These are phyloP conservation scores for Dipodascopsis uninucleata DNA, from an alignment of 805 yeast genomes.

Conservation along the genomic window DNA sequence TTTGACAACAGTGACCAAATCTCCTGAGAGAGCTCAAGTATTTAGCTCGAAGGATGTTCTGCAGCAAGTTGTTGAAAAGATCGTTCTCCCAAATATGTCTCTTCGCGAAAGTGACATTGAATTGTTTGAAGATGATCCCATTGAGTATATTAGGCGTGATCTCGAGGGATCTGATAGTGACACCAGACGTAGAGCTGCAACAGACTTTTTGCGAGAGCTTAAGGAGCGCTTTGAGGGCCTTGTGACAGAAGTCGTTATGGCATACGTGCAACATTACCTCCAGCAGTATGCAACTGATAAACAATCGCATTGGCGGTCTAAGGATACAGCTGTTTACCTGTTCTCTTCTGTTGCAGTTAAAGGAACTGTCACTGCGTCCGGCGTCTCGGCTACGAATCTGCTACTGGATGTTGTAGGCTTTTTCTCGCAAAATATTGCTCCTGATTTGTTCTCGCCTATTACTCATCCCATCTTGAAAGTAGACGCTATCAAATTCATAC, in stretches of 20 bases:
- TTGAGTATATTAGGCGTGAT: slow-evolving; percentile 86
- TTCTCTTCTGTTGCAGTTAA: slow-evolving; percentile 89
- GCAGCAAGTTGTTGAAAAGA: slow-evolving; percentile 72
- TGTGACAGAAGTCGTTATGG: slow-evolving; percentile 71
- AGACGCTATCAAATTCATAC: slow-evolving; percentile 88
- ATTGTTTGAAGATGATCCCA: slow-evolving; percentile 93
- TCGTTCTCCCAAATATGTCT: slow-evolving; percentile 82
- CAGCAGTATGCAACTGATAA: slow-evolving; percentile 45
- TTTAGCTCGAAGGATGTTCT: slow-evolving; percentile 59
- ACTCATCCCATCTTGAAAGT: slow-evolving; percentile 77
- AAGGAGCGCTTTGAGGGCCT: slow-evolving; percentile 71
- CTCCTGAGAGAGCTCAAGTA: slow-evolving; percentile 59
- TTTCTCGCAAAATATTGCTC: slow-evolving; percentile 75
- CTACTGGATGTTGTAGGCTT: slow-evolving; percentile 82
- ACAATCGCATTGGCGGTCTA: slow-evolving; percentile 68
- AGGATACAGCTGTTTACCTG: slow-evolving; percentile 80
- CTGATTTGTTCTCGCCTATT: slow-evolving; percentile 58
- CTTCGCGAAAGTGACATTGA: slow-evolving; percentile 88
- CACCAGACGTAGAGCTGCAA: slow-evolving; percentile 87
- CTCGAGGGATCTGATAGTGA: slow-evolving; percentile 93
- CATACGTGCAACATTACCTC: slow-evolving; percentile 66
- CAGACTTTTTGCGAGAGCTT: slow-evolving; percentile 83
- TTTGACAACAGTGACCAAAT: slow-evolving; percentile 72
- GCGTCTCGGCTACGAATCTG: slow-evolving; percentile 81
- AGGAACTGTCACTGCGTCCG: slow-evolving; percentile 80